These are phyloP conservation scores for Kazachstania sp. DNA, from an alignment of 1,139 yeast species.

Conservation along the genomic window DNA sequence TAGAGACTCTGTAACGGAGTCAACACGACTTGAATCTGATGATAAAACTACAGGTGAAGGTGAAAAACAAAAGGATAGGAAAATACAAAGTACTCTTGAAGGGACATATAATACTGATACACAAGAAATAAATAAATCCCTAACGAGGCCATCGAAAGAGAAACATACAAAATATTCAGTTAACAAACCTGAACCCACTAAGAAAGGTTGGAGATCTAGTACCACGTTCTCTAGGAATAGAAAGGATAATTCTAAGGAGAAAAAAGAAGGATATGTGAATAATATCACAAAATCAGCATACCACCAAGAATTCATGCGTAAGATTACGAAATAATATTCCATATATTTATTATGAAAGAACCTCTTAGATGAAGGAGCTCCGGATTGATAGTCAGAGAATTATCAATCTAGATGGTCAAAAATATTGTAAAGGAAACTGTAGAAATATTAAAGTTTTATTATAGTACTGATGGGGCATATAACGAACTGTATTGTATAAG, in stretches of 20 bases:
- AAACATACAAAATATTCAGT: slow-evolving; percentile 7
- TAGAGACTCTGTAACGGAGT: slow-evolving; percentile 1
- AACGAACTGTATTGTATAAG: too few relatives aligned
- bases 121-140: slow-evolving; percentile 36
- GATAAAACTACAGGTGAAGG: slow-evolving; percentile 9
- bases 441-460: too few relatives aligned
- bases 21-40: neutral
- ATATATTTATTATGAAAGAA: neutral
- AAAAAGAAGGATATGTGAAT: slow-evolving; percentile 40
- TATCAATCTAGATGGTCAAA: too few relatives aligned
- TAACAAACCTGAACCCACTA: slow-evolving; percentile 22
- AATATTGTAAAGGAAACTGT: too few relatives aligned
- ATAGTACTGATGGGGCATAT: too few relatives aligned
- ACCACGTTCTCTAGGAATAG: slow-evolving; percentile 34
- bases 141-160: slow-evolving; percentile 13
- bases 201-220: slow-evolving; percentile 44
- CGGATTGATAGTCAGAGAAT: too few relatives aligned
- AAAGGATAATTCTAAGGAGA: slow-evolving; percentile 32
- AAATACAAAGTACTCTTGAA: slow-evolving; percentile 14
- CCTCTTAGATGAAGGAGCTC: neutral
- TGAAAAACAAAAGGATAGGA: slow-evolving; percentile 11
- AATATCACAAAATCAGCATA: slow-evolving; percentile 61
- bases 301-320: slow-evolving; percentile 63
- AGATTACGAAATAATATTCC: slow-evolving; percentile 41
- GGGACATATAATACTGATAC: slow-evolving; percentile 34